Base-by-base conservation (phyloP, 202 grass and related monocot species). In the Hordeum pubiflorum region DNA sequence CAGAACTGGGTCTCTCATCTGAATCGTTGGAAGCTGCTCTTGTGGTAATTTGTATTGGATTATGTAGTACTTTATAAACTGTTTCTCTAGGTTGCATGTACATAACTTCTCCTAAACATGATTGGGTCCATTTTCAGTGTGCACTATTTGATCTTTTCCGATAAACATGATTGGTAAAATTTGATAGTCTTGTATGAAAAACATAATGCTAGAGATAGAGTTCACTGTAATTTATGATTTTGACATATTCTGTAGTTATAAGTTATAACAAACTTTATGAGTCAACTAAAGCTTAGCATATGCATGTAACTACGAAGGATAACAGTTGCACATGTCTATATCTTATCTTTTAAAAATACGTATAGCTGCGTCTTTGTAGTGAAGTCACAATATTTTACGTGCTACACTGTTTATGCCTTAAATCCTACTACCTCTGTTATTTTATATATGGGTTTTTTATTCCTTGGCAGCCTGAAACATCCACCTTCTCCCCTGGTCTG, bases 1-100 rank as follows among this genome's bases (percentile, higher is more conserved):
- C 79, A 38, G 91, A 93, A 76, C 41, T 89, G 32, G 87, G 92
- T 11, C 86, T 93, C 54, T 85, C 61, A 64, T 86, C 89, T 79
- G 93, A 93, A 84, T 99, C 89, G 26, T 74, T 90, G 58, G 84
- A 97, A 80, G 79, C 85, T 83, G 89, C 87, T 85, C 84, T 93
- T 70, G 71, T 93, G 89, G 97, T 99, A 96, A 41, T 85, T 90
- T 79, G 81, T 93, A 96, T 85, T 82, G 2, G 9, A 40, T 54
- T 4, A 15, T 58, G 54, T 81, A 17, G 54, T 81, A 17, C 21
- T 81, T 78, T 65, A 32, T 23, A 54, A 40, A 57, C 20, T 81
- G 40, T 63, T 62, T 24, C 20, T 48, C 18, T 72, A 15, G 40
- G 34, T 41, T 66, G 31, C 64, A 13, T 2, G 1, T 7, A 4